Conservation (phyloP, 1,284 basidiomycete genomes). For the Megacollybia platyphylla region DNA sequence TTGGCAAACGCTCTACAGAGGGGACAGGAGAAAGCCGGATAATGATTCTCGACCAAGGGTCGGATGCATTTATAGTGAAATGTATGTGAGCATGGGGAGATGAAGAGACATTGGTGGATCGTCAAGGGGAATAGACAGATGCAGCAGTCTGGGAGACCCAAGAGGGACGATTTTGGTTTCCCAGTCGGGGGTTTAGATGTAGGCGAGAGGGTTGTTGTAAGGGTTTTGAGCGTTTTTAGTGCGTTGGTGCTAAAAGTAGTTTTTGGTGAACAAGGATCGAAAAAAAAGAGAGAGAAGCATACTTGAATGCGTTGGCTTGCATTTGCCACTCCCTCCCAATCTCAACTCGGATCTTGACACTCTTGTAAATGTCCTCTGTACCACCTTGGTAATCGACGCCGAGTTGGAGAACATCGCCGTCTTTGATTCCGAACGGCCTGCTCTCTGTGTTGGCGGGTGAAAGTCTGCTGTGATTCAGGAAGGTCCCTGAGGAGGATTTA, state of each 20-base stretch:
- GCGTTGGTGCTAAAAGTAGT: constrained; percentile 54
- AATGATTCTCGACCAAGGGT: constrained; percentile 76
- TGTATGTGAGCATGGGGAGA: constrained; percentile 92
- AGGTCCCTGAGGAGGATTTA: constrained; percentile 85
- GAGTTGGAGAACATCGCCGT: constrained; percentile 91
- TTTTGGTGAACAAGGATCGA: background rate
- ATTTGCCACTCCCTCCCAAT: constrained; percentile 85
- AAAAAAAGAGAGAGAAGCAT: constrained; percentile 19
- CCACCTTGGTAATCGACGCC: constrained; percentile 99
- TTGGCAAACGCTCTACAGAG: constrained; percentile 90
- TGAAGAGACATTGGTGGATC: constrained; percentile 93
- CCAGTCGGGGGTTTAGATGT: constrained; percentile 2
- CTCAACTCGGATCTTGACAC: constrained; percentile 94
- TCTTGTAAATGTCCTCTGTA: constrained; percentile 94
- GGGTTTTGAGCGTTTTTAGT: constrained; percentile 67
- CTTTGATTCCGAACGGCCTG: constrained; percentile 71
- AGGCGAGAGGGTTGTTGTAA: constrained; percentile 27
- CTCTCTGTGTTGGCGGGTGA: constrained; percentile 78
- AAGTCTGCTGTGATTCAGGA: constrained; percentile 90
- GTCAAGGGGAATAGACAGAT: constrained; percentile 95
- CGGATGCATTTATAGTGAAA: constrained; percentile 99
- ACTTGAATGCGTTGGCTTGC: constrained; percentile 92
- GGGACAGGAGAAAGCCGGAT: constrained; percentile 92
- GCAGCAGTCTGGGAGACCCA: constrained; percentile 79
- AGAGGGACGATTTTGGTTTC: constrained; percentile 10